Conservation (phyloP, 139 green algal genomes). For the Haematococcus lacustris region DNA sequence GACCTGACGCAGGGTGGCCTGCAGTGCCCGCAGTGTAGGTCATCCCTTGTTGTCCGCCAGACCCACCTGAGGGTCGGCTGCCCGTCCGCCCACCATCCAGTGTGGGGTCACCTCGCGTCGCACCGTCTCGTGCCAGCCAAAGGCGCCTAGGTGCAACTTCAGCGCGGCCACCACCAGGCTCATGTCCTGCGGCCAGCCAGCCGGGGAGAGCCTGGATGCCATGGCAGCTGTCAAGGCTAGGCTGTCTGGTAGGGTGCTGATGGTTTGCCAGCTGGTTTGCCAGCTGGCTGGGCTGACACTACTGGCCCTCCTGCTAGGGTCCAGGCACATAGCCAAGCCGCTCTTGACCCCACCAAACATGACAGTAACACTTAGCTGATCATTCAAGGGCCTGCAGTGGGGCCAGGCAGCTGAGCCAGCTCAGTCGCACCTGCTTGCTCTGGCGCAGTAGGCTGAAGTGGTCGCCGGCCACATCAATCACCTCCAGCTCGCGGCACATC, state of each 20-base stretch:
- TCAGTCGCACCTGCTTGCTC: slow-evolving; percentile 7
- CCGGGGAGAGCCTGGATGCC: too few relatives aligned
- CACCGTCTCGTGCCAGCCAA: slow-evolving; percentile 45
- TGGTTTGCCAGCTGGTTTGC: background rate
- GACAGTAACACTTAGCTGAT: too few relatives aligned
- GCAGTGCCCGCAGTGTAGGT: background rate
- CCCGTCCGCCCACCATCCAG: slow-evolving; percentile 1
- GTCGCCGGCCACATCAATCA: slow-evolving; percentile 67
- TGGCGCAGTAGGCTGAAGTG: slow-evolving; percentile 83
- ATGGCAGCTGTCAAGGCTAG: too few relatives aligned
- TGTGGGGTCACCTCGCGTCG: slow-evolving; percentile 10
- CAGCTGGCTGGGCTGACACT: background rate
- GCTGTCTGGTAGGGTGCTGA: background rate
- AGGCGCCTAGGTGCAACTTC: slow-evolving; percentile 38
- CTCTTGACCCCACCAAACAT: background rate
- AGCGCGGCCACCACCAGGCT: slow-evolving; percentile 32
- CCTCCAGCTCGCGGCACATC: slow-evolving; percentile 58
- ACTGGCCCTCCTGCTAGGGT: background rate
- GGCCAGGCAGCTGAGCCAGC: too few relatives aligned
- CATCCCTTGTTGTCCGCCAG: background rate
- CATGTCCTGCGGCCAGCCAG: slow-evolving; percentile 28
- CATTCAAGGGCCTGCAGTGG: too few relatives aligned
- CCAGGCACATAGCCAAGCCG: background rate
- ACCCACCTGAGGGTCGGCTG: background rate
- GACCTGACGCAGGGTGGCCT: background rate